Evolutionary conservation across 2,329 filamentous ascomycete species (phyloP).

Genomic region (Xylariaceae sp.): DNA sequence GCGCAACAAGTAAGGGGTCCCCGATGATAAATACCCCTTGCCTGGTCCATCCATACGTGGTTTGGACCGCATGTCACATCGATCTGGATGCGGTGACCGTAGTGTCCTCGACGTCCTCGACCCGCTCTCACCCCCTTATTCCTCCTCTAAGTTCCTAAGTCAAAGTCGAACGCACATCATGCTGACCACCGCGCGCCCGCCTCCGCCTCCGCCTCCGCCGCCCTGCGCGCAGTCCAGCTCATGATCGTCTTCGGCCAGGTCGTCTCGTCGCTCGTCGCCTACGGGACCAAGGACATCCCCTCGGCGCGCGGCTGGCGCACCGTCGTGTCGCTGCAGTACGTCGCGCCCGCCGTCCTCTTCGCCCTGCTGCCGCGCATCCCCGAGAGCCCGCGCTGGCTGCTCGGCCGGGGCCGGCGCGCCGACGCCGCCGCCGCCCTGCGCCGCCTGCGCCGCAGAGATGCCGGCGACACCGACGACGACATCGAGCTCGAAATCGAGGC

Average conservation of each 20-base stretch:
- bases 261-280: constrained; percentile 6
- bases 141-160: no score
- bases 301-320: constrained; percentile 4
- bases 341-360: constrained; percentile 3
- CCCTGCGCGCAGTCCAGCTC: no score
- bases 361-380: constrained; percentile 4
- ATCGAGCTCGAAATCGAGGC: constrained; percentile 6
- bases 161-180: no score
- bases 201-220: no score
- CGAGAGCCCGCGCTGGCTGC: constrained; percentile 6
- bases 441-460: constrained; percentile 2
- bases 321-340: constrained; percentile 5
- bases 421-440: constrained; percentile 4
- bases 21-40: no score
- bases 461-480: constrained; percentile 4
- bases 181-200: no score
- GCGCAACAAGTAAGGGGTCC: no score
- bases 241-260: constrained; percentile 8
- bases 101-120: no score
- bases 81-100: no score
- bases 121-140: no score
- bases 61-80: no score
- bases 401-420: constrained; percentile 2
- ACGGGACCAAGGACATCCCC: constrained; percentile 5
- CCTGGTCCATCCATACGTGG: no score